A percentile compares a stretch with the other conserved stretches of the same genome.
These are phyloP conservation scores for Pisolithus orientalis DNA, from an alignment of 768 basidiomycete species.

Conservation along the genomic window DNA sequence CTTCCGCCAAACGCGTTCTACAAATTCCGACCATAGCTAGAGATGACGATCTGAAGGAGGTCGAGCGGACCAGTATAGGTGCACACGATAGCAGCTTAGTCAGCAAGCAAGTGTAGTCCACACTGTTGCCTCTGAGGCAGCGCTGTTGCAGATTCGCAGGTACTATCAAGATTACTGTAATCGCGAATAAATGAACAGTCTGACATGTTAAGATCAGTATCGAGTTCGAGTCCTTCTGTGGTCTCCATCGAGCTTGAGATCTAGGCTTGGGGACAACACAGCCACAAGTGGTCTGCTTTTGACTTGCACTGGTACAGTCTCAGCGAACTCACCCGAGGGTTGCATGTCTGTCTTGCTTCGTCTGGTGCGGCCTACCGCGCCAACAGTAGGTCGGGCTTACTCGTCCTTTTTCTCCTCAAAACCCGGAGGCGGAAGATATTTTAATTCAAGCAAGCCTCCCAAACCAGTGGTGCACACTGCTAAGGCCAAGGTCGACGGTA, in stretches of 20 bases:
- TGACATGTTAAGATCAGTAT: too few species aligned
- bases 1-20: constrained; percentile 87
- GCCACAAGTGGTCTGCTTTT: background rate
- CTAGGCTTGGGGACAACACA: background rate
- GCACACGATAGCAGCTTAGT: constrained; percentile 1
- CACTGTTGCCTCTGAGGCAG: too few species aligned
- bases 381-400: constrained; percentile 51
- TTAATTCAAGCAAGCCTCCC: constrained; percentile 66
- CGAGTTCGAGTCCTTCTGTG: too few species aligned
- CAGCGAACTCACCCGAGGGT: background rate
- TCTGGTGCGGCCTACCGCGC: constrained; percentile 37
- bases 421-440: constrained; percentile 67
- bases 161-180: too few species aligned
- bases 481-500: constrained; percentile 35
- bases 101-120: background rate
- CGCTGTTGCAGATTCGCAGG: too few species aligned
- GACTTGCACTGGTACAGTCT: background rate
- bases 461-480: constrained; percentile 35
- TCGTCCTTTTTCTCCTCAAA: constrained; percentile 80
- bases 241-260: too few species aligned
- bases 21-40: constrained; percentile 81
- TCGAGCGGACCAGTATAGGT: background rate
- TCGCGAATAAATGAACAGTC: too few species aligned
- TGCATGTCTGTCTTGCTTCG: constrained; percentile 49
- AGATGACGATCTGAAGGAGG: constrained; percentile 1